Evolutionary conservation across 106 monocot genomes (phyloP).

Genomic region (Acorus gramineus): DNA sequence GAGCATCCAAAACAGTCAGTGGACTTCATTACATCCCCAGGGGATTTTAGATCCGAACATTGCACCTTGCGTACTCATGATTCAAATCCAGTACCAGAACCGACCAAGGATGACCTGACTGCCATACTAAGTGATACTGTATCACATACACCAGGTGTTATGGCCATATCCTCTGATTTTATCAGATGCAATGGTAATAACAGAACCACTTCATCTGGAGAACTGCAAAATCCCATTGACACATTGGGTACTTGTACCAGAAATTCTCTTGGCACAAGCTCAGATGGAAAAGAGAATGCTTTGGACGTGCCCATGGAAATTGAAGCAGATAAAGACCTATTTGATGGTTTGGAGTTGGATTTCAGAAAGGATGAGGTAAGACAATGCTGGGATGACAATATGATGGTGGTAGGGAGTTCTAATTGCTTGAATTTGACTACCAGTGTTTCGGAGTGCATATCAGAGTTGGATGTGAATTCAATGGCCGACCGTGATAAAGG

Average conservation of each 20-base stretch:
- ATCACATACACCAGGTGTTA: not conserved
- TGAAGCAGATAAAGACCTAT: constrained; percentile 26
- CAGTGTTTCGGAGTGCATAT: constrained; percentile 12
- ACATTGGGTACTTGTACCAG: not conserved
- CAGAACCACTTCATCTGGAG: not conserved
- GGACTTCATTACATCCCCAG: not conserved
- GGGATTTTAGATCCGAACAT: constrained; percentile 5
- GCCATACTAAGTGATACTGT: constrained; percentile 5
- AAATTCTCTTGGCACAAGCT: not conserved
- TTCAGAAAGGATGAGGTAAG: constrained; percentile 14
- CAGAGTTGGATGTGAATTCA: constrained; percentile 17
- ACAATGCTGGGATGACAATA: constrained; percentile 40
- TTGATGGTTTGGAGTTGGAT: constrained; percentile 52
- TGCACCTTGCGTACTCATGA: constrained; percentile 2
- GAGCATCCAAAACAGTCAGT: not conserved
- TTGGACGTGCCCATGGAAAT: not conserved
- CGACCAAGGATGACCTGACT: not conserved
- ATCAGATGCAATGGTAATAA: not conserved
- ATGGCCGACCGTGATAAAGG: constrained; percentile 8
- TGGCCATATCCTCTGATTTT: constrained; percentile 6
- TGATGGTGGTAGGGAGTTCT: constrained; percentile 9
- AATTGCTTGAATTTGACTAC: constrained; percentile 25
- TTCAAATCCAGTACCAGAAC: not conserved
- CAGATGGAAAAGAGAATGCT: constrained; percentile 4
- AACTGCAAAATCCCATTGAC: not conserved